Evolutionary conservation across 805 yeast species (phyloP), one percentile per base, ranked within the genome.

Genomic region (Torulaspora microellipsoides): DNA sequence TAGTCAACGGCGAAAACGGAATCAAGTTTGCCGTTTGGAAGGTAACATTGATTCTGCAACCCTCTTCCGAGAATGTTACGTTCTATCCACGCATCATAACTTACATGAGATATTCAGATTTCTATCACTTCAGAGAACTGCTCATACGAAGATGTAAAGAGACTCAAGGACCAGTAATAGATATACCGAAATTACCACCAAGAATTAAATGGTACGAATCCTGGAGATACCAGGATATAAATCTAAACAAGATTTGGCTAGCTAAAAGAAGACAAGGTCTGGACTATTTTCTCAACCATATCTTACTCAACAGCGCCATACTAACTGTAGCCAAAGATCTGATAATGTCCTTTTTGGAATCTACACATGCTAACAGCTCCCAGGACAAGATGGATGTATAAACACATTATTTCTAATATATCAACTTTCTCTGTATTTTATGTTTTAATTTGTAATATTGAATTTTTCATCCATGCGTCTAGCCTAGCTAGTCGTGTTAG

Each of bases 31-130:
- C 57, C 15, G 60, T 60, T 17, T 61, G 66, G 66, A 59, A 56
- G 31, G 40, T 59, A 4, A 56, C 58, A 3, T 31, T 59, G 3
- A 34, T 54, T 7, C 34, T 61, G 17, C 46, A 54, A 33, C 47
- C 47, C 15, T 27, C 25, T 5, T 36, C 14, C 15, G 20, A 31
- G 14, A 35, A 42, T n/a, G 30, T 15, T 3, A 20, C 40, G 13
- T 41, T 35, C 25, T 37, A 40, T 9, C 56, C 56, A 3, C 45
- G 48, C 23, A 70, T 83, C 14, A 58, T 65, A 35, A 54, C 78
- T 3, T 75, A 78, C 56, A 78, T 76, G 57, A 60, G 95, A 31
- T 86, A 83, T 60, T 74, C 78, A 29, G 91, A 85, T 35, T 76
- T 86, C 47, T 80, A 65, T 31, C 48, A 45, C 27, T 68, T 86